These are phyloP conservation scores for Limonomyces culmigenus DNA, from an alignment of 1,284 basidiomycete species.

Conservation along the genomic window DNA sequence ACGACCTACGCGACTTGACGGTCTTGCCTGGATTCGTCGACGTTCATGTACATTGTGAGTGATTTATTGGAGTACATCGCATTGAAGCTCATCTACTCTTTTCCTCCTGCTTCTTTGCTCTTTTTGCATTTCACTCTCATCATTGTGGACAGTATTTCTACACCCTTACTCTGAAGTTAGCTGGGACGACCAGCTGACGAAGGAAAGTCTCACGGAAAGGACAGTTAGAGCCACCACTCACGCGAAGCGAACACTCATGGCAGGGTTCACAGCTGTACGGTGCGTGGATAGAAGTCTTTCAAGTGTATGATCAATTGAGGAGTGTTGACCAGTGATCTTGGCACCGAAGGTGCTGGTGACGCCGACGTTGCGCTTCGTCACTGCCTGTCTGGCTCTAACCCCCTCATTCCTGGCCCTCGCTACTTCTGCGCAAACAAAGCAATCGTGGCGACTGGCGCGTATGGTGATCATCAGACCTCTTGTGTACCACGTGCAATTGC, in stretches of 20 bases:
- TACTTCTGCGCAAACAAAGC: slow-evolving; percentile 47
- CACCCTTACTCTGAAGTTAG: slow-evolving; percentile 42
- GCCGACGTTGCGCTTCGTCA: slow-evolving; percentile 43
- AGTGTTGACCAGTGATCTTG: slow-evolving; percentile 29
- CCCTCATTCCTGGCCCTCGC: slow-evolving; percentile 41
- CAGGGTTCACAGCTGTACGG: slow-evolving; percentile 54
- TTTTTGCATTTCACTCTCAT: neutral
- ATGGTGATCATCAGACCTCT: slow-evolving; percentile 20
- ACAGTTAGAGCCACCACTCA: slow-evolving; percentile 44
- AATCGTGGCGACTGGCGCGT: slow-evolving; percentile 43
- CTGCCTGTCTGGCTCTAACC: slow-evolving; percentile 31
- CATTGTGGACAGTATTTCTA: slow-evolving; percentile 29
- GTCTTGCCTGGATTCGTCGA: slow-evolving; percentile 54
- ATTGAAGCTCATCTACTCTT: neutral
- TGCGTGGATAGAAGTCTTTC: slow-evolving; percentile 11
- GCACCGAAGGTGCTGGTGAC: slow-evolving; percentile 48
- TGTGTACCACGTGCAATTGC: slow-evolving; percentile 1
- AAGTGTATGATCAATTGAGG: neutral
- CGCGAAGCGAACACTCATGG: slow-evolving; percentile 39
- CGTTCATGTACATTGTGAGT: slow-evolving; percentile 45
- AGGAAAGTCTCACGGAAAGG: slow-evolving; percentile 34
- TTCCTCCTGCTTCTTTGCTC: neutral
- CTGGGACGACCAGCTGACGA: slow-evolving; percentile 47
- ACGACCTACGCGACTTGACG: slow-evolving; percentile 32
- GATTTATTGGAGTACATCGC: slow-evolving; percentile 1